Conservation (phyloP, 2,329 filamentous ascomycete genomes). For the Trichoderma polysporum region DNA sequence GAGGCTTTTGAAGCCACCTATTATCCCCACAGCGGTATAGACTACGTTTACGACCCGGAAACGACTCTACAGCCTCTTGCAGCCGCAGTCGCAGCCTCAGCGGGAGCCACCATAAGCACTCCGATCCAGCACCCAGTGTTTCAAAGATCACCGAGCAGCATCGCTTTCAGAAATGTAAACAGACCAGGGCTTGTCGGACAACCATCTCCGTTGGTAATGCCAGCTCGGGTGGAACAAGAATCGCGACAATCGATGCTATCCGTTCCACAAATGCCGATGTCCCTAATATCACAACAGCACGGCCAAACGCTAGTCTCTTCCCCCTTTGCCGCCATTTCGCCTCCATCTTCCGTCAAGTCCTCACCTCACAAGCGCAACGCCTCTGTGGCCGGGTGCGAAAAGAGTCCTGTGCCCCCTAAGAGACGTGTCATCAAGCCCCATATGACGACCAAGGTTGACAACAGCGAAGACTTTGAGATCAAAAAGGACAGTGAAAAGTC, state of each 20-base stretch:
- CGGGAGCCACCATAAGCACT: neutral
- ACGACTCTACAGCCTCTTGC: neutral
- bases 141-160: neutral
- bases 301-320: neutral
- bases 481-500: conserved; percentile 10
- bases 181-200: neutral
- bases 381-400: neutral
- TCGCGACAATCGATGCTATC: neutral
- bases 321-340: neutral
- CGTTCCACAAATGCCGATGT: neutral
- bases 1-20: neutral
- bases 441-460: conserved; percentile 19
- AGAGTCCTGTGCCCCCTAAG: conserved; percentile 16
- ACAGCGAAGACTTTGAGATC: conserved; percentile 19
- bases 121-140: neutral
- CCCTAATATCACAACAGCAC: neutral
- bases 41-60: neutral
- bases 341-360: neutral
- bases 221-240: neutral
- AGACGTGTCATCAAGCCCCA: conserved; percentile 21
- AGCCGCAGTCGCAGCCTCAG: neutral
- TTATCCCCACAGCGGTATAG: neutral
- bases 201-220: neutral
- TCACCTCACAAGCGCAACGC: conserved; percentile 1
- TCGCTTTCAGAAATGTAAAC: neutral